phyloP scores from a whole-genome alignment of 257 asterid species.

The Nicotiana knightiana region DNA sequence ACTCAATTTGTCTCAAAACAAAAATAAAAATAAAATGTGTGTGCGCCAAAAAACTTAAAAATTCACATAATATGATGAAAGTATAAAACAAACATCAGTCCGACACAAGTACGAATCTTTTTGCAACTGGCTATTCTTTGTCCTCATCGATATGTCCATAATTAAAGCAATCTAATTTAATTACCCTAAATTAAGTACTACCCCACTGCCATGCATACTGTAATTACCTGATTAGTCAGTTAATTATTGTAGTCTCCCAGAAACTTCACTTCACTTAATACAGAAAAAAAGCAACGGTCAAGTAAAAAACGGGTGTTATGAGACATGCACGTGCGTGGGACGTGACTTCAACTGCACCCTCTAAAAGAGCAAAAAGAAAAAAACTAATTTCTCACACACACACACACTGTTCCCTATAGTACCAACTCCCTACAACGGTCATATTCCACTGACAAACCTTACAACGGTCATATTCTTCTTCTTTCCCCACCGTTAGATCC shows the following conservation, averaged over 20 bases:
- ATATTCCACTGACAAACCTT: slow-evolving; percentile 56
- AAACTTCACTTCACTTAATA: slow-evolving; percentile 1
- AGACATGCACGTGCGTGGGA: slow-evolving; percentile 49
- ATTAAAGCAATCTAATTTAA: slow-evolving; percentile 3
- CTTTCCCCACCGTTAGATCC: slow-evolving; percentile 46
- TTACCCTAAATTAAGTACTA: background rate
- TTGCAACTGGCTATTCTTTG: background rate
- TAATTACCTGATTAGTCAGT: slow-evolving; percentile 8
- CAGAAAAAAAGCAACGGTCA: slow-evolving; percentile 17
- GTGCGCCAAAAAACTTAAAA: no score
- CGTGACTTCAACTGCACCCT: slow-evolving; percentile 29
- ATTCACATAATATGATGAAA: no score
- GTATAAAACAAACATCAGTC: background rate
- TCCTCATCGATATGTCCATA: slow-evolving; percentile 1
- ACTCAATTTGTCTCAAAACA: no score
- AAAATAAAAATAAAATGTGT: no score
- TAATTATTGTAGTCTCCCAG: background rate
- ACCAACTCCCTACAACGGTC: slow-evolving; percentile 61
- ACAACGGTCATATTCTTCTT: slow-evolving; percentile 62
- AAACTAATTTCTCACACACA: background rate
- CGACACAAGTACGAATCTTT: background rate
- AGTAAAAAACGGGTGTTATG: slow-evolving; percentile 20
- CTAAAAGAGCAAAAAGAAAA: slow-evolving; percentile 9
- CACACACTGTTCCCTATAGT: slow-evolving; percentile 24
- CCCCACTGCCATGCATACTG: background rate